Evolutionary conservation across 805 yeast species (phyloP).

Genomic region (Vanderwaltozyma polyspora): DNA sequence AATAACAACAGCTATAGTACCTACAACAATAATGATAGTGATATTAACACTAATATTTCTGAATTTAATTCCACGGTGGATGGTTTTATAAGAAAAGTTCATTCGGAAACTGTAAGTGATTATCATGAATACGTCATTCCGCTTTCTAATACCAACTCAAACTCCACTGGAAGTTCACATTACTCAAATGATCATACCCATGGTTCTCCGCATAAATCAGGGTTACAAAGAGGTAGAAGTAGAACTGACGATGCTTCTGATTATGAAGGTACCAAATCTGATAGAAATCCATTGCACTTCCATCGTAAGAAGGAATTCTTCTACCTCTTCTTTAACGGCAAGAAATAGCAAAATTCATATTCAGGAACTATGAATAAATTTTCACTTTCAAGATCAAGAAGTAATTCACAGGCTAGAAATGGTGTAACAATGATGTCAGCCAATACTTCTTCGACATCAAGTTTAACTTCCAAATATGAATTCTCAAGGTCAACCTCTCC

Average conservation of each 20-base stretch:
- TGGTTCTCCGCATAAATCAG: background rate
- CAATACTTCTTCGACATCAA: conserved; percentile 1
- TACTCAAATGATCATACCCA: background rate
- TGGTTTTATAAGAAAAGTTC: conserved; percentile 1
- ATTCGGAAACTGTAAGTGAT: background rate
- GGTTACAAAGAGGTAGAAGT: conserved; percentile 21
- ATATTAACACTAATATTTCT: no score
- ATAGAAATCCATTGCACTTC: background rate
- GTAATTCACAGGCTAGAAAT: conserved; percentile 1
- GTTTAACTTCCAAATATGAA: conserved; percentile 1
- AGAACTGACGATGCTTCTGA: conserved; percentile 24
- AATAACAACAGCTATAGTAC: background rate
- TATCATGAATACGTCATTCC: no score
- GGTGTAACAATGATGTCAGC: background rate
- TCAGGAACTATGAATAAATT: conserved; percentile 1
- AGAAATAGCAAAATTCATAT: conserved; percentile 1
- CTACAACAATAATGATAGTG: background rate
- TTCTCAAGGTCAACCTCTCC: conserved; percentile 2
- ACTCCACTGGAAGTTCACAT: background rate
- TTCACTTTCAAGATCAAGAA: conserved; percentile 2
- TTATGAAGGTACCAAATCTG: conserved; percentile 2
- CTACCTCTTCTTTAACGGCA: conserved; percentile 2
- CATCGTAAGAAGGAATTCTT: conserved; percentile 1
- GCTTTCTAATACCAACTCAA: background rate
- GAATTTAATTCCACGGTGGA: no score